These are phyloP conservation scores for Vanderwaltozyma polyspora DNA, from an alignment of 805 yeast genomes.

Conservation along the genomic window DNA sequence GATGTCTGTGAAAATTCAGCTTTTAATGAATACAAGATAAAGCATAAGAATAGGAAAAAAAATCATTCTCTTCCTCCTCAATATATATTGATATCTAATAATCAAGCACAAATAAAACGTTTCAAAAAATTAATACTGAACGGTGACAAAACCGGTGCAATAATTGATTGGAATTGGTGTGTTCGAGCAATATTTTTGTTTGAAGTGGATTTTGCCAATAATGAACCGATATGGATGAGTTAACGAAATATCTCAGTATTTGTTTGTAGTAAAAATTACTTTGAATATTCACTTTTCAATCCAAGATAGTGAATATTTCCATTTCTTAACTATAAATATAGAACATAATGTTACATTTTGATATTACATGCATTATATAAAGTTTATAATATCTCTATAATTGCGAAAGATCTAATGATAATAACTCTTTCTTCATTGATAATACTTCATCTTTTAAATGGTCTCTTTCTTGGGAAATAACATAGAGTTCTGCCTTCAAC, in stretches of 20 bases:
- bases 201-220: conserved; percentile 6
- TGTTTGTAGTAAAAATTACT: no score
- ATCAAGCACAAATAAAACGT: conserved; percentile 19
- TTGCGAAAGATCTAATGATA: conserved; percentile 1
- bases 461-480: conserved; percentile 75
- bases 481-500: conserved; percentile 71
- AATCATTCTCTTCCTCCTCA: conserved; percentile 44
- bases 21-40: neutral
- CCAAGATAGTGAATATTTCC: no score
- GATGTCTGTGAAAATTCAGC: conserved; percentile 2
- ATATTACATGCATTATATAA: no score
- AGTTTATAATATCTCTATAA: no score
- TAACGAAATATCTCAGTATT: neutral
- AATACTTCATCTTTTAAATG: conserved; percentile 54
- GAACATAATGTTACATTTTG: no score
- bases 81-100: conserved; percentile 18
- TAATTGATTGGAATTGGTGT: conserved; percentile 27
- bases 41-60: neutral
- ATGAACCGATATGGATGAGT: neutral
- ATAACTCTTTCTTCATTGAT: conserved; percentile 46
- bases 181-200: conserved; percentile 19
- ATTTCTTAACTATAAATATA: no score
- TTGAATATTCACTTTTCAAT: no score
- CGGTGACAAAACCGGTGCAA: conserved; percentile 5
- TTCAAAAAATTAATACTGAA: conserved; percentile 10